Base-by-base conservation (phyloP, 192 early-diverging fungal genomes). In the Coemansia sp. region DNA sequence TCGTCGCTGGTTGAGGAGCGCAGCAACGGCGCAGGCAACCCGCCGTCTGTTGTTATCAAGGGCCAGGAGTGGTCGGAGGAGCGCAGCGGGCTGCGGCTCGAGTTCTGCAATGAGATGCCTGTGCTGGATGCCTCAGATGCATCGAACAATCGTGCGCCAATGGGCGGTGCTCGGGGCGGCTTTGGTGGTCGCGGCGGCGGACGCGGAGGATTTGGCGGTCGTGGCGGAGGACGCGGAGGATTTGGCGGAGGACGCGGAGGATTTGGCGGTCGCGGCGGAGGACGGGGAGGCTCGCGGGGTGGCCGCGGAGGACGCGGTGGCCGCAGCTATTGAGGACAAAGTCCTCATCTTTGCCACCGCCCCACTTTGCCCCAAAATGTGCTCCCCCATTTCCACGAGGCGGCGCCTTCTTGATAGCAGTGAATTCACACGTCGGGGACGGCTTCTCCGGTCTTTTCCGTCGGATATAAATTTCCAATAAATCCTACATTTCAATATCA, bases 101-200 rank as follows among this genome's bases (percentile, higher is more conserved):
- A 87, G 82, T 82, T 93, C 53, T 84, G 86, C 57, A 84, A 67
- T 17, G 85, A 86, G 61, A 76, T 98, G 29, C 96, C 96, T 22
- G 92, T 94, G 72, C 70, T 97, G 12, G 84, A 88, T 71, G 90
- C 88, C 60, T 48, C 64, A 9, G 65, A 72, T 45, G 48, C 70
- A 70, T 57, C 61, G 69, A 64, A 83, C 80, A 29, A 65, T 52
- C 51, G 62, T 4, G 45, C 79, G n/a, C 60, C 29, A 14, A 22
- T 17, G 32, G 57, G 62, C 63, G 67, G 82, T 38, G 76, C 83
- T 29, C 83, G 86, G 54, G 70, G 83, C 15, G 71, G 72, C 10
- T 50, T 52, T 64, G 64, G 76, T 37, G 66, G 72, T 15, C 55
- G 77, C 2, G 60, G 80, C 6, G 70, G 85, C 27, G 60, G 65